These are phyloP conservation scores for Marasmius tenuissimus DNA, from an alignment of 1,284 basidiomycete species.

Conservation along the genomic window DNA sequence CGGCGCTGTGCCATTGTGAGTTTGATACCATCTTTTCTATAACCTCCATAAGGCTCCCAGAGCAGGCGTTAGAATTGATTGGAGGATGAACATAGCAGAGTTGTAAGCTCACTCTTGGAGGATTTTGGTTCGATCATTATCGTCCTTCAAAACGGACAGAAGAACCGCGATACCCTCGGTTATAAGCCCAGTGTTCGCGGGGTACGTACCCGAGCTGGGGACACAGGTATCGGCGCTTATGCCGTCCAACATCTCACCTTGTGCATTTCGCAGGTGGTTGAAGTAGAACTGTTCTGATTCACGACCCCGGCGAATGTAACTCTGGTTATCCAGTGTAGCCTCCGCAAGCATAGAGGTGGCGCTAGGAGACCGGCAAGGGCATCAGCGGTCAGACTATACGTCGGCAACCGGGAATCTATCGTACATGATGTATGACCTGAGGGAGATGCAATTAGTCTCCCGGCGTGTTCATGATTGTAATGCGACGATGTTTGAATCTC, in stretches of 20 bases:
- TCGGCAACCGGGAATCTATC: background rate
- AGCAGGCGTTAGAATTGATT: background rate
- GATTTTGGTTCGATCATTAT: too few relatives aligned
- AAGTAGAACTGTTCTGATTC: background rate
- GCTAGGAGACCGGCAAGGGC: background rate
- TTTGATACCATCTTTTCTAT: background rate
- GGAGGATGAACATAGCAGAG: background rate
- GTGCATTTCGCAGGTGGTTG: conserved; percentile 1
- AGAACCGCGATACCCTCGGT: conserved; percentile 11
- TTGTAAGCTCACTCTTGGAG: too few relatives aligned
- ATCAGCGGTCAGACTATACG: background rate
- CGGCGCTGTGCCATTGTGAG: background rate
- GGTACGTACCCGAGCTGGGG: background rate
- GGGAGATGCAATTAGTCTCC: background rate
- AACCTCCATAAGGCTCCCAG: background rate
- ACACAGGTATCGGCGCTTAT: conserved; percentile 8
- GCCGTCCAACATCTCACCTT: conserved; percentile 8
- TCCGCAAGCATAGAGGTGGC: background rate
- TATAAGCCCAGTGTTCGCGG: conserved; percentile 8
- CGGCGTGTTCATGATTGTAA: background rate
- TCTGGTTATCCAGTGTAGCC: background rate
- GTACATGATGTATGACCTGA: background rate
- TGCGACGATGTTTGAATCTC: background rate
- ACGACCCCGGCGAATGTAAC: background rate
- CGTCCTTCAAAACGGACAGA: background rate